Base-by-base conservation (phyloP, 1,284 basidiomycete species). In the Neotropicomus parvogracilis region DNA sequence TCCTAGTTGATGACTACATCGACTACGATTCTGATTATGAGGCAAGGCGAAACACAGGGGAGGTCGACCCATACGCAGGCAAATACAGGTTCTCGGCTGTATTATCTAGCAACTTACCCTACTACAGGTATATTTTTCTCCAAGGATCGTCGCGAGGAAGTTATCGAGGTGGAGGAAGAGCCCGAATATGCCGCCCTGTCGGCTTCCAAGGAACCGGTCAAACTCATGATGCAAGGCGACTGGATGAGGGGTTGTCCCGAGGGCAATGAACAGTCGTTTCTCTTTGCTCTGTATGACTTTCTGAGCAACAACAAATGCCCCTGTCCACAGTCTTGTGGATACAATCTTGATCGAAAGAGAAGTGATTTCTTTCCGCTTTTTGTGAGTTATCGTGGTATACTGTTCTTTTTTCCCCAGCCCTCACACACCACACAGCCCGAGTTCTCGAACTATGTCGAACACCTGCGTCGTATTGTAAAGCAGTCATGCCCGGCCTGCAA, bases 171-270 rank as follows among this genome's bases (percentile, higher is more conserved):
- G 2, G 82, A 92, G 60, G 88, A 92, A 65, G 78, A 85, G 47
- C 75, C 85, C 7, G 85, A 88, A 63, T 65, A 70, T 4, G 70
- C 75, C 29, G 53, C 64, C 28, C 62, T 86, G 20, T 66, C 73
- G 3, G 78, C 71, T 37, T 65, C 63, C 13, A 67, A 67, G 40
- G 75, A 79, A 52, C 66, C 68, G 14, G 74, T 85, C 20, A 80
- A 79, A 49, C 69, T 93, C 33, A 81, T 95, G 78, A 84, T 84
- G 19, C 87, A 89, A 65, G 88, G 88, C n/a, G 84, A 91, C 62
- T 95, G 91, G 91, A 95, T 95, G 92, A 91, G 89, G 64, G 92
- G 92, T 9, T 95, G 92, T 66, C 91, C 92, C 0, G 92, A 95
- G 66, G 91, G 89, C 50, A 84, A 84, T 59, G 92, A 95, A 66